Base-by-base conservation (phyloP, 352 stramenopile genomes). In the Pythium sukuiense region DNA sequence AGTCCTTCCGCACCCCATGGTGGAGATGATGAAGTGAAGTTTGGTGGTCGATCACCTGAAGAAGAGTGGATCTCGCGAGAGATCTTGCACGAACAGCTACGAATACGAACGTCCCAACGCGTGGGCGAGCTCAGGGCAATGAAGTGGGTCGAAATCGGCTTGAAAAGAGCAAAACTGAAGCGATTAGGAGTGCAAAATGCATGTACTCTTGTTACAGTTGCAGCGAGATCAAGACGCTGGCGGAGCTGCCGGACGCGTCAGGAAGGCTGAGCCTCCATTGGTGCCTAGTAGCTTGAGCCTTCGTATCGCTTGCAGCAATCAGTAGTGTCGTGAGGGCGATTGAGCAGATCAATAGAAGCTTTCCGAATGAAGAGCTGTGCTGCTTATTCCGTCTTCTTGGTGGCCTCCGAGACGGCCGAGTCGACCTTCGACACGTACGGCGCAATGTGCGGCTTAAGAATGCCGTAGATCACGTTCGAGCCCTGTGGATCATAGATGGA, bases 361-460 rank as follows among this genome's bases (percentile, higher is more conserved):
- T 56, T 35, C 27, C 16, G 13, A 49, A 32, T 58, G 30, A 18
- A n/a, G 33, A 20, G 54, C n/a, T 11, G 5, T 49, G 32, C 62
- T 49, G 32, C 62, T 79, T 85, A 80, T 29, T 78, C 63, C 55
- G 70, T 76, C 80, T 89, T 89, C 61, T 76, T 69, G 24, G 71
- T 74, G 43, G 79, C 77, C 45, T 76, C 76, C 70, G 87, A 83
- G 27, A 92, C 72, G 26, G 79, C 81, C 30, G 77, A 74, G 70
- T 95, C 83, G 41, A 93, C 85, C 65, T 80, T 65, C 41, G 68
- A 65, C 27, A 95, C 76, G 73, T 95, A 85, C 27, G 83, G 82
- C 26, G 77, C 75, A 58, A 95, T 72, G 76, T 95, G 86, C 54
- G 87, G 87, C 79, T 95, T 93, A 66, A 95, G 87, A 27, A 92